phyloP scores from a whole-genome alignment of 2,329 filamentous ascomycete genomes.

The Penicillium frequentans region DNA sequence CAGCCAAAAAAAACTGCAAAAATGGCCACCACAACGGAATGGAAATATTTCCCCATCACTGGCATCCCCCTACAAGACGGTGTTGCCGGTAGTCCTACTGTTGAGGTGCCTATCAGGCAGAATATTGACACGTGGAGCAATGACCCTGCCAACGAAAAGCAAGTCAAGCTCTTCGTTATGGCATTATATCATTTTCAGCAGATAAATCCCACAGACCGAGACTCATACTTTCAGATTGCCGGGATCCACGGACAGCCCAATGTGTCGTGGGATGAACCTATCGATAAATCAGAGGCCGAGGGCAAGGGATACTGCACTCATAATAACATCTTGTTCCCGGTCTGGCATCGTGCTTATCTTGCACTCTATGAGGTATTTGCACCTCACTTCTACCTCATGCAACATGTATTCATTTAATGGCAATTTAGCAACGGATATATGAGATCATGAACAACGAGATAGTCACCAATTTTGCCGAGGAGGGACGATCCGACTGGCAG shows the following conservation, averaged over 20 bases:
- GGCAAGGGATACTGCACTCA: conserved; percentile 74
- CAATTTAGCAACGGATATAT: conserved; percentile 39
- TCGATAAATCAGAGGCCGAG: neutral
- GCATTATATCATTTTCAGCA: conserved; percentile 13
- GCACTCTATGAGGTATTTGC: conserved; percentile 54
- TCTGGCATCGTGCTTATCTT: conserved; percentile 83
- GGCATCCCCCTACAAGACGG: neutral
- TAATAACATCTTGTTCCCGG: conserved; percentile 70
- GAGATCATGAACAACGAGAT: conserved; percentile 33
- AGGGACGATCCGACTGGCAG: conserved; percentile 48
- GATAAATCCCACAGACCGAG: conserved; percentile 5
- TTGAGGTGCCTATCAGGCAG: conserved; percentile 10
- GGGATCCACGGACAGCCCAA: conserved; percentile 13
- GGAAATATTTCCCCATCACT: neutral
- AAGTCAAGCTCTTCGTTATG: conserved; percentile 16
- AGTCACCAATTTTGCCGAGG: too few species aligned
- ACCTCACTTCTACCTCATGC: neutral
- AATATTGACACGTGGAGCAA: conserved; percentile 18
- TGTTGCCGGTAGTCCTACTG: neutral
- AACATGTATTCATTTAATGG: neutral
- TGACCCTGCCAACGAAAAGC: conserved; percentile 13
- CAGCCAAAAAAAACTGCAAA: neutral
- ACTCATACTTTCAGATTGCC: conserved; percentile 14
- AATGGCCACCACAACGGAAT: neutral
- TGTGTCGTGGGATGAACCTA: conserved; percentile 14